Percentiles rank a stretch among this genome's conserved stretches.
Conservation (phyloP, 176 grass and related monocot genomes). For the Musa acuminata region DNA sequence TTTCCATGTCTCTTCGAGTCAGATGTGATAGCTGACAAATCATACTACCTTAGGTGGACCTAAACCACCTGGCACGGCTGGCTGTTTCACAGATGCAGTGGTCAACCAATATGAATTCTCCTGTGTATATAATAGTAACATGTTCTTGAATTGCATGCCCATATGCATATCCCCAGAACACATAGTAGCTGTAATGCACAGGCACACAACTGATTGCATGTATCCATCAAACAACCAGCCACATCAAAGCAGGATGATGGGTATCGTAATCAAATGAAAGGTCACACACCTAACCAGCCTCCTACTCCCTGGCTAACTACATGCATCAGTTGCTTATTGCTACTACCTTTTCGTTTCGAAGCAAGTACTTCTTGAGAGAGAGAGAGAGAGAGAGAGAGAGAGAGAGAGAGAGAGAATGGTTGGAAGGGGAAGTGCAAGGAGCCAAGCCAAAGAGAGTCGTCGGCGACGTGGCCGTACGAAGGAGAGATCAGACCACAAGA, state of each 20-base stretch:
- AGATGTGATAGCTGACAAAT: neutral
- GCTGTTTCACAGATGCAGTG: neutral
- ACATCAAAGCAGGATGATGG: neutral
- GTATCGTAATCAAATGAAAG: neutral
- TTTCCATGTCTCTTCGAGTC: neutral
- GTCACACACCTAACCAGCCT: no score
- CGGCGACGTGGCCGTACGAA: neutral
- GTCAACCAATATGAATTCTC: constrained; percentile 1
- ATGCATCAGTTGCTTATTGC: no score
- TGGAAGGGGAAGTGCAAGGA: no score
- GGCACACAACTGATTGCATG: neutral
- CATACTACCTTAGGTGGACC: neutral
- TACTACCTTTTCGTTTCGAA: no score
- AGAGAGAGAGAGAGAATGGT: neutral
- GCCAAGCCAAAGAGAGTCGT: neutral
- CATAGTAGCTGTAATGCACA: neutral
- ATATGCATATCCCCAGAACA: neutral
- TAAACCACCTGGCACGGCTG: neutral
- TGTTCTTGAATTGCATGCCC: neutral
- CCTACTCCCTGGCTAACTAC: no score
- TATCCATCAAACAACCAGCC: neutral
- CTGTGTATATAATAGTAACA: neutral
- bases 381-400: no score
- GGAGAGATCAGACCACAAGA: neutral
- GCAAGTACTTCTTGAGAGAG: no score